Percentiles rank a stretch among this genome's conserved stretches.
Conservation (phyloP, 2,329 filamentous ascomycete genomes). For the Fusarium multiceps region DNA sequence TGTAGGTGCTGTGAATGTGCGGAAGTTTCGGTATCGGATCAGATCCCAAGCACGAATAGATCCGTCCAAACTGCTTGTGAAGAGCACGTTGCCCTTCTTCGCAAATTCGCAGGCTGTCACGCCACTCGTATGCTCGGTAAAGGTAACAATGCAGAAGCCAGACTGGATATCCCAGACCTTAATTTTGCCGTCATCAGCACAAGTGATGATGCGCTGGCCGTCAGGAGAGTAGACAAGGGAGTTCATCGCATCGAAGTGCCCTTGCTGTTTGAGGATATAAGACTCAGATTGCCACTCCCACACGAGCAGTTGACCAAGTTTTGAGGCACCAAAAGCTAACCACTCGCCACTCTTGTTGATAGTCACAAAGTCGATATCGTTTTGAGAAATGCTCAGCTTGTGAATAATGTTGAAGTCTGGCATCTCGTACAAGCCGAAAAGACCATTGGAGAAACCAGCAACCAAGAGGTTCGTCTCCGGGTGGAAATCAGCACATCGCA, state of each 20-base stretch:
- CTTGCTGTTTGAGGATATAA: slow-evolving; percentile 97
- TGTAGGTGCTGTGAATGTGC: slow-evolving; percentile 94
- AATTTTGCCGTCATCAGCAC: slow-evolving; percentile 96
- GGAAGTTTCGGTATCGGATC: slow-evolving; percentile 94
- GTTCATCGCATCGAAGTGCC: slow-evolving; percentile 97
- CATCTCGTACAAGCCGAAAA: slow-evolving; percentile 95
- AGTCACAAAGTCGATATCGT: slow-evolving; percentile 93
- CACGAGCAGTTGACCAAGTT: slow-evolving; percentile 93
- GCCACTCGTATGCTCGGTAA: slow-evolving; percentile 94
- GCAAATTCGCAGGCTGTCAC: slow-evolving; percentile 96
- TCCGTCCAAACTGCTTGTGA: slow-evolving; percentile 93
- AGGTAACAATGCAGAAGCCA: slow-evolving; percentile 97
- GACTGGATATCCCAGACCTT: slow-evolving; percentile 98
- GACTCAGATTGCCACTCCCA: slow-evolving; percentile 99
- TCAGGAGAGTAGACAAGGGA: slow-evolving; percentile 92
- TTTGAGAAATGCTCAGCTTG: slow-evolving; percentile 92
- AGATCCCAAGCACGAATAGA: slow-evolving; percentile 97
- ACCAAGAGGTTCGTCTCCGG: slow-evolving; percentile 90
- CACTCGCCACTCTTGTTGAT: slow-evolving; percentile 96
- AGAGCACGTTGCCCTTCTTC: slow-evolving; percentile 93
- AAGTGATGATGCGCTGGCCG: slow-evolving; percentile 91
- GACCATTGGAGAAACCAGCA: slow-evolving; percentile 92
- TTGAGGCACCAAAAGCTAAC: slow-evolving; percentile 96
- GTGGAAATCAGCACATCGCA: slow-evolving; percentile 93
- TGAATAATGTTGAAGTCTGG: slow-evolving; percentile 97